phyloP scores from a whole-genome alignment of 2,329 filamentous ascomycete species.

The Nigrospora oryzae region DNA sequence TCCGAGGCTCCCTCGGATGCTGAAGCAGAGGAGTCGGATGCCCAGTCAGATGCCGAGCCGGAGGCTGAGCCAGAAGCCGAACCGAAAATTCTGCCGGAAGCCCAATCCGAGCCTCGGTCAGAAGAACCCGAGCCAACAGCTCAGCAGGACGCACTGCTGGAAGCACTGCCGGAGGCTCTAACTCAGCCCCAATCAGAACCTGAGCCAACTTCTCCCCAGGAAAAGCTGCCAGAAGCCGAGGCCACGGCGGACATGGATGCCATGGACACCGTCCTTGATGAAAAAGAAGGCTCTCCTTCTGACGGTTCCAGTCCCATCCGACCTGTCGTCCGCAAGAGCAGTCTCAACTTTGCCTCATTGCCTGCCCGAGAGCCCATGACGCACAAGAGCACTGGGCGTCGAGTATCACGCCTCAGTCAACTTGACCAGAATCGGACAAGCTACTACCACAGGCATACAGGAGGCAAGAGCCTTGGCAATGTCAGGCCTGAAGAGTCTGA shows the following conservation, averaged over 20 bases:
- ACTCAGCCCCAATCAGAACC: no score
- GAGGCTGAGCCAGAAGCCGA: neutral
- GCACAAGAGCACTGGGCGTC: slow-evolving; percentile 73
- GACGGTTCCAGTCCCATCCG: slow-evolving; percentile 68
- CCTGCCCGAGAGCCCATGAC: slow-evolving; percentile 83
- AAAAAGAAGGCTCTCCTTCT: slow-evolving; percentile 44
- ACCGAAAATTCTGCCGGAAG: neutral
- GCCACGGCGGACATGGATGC: no score
- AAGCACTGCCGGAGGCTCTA: no score
- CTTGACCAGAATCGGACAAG: slow-evolving; percentile 65
- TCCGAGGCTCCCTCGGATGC: no score
- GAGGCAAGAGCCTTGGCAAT: slow-evolving; percentile 61
- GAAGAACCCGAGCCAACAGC: slow-evolving; percentile 3
- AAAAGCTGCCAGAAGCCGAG: no score
- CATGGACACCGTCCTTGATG: slow-evolving; percentile 8
- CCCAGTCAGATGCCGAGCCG: no score
- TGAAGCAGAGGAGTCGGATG: no score
- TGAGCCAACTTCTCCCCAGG: no score
- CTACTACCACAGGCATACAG: slow-evolving; percentile 65
- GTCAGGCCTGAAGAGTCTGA: slow-evolving; percentile 28
- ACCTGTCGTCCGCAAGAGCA: slow-evolving; percentile 81
- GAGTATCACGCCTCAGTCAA: slow-evolving; percentile 70
- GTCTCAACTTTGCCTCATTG: slow-evolving; percentile 86
- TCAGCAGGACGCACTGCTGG: no score
- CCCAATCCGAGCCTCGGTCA: neutral